These are phyloP conservation scores for Globisporangium spiculum DNA, from an alignment of 352 stramenopile species.

Conservation along the genomic window DNA sequence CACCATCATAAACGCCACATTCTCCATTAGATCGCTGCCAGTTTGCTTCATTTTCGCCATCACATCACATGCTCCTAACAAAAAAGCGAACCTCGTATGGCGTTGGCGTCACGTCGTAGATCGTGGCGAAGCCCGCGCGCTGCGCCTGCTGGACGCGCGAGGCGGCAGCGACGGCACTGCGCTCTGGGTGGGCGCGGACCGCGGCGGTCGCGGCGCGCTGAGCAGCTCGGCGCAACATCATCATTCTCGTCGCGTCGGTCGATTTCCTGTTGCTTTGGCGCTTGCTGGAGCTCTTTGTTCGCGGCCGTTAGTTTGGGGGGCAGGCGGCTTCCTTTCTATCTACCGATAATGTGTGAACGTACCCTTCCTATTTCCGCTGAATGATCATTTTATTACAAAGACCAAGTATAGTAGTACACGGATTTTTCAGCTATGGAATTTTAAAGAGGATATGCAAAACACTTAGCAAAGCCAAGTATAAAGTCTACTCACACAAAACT, in stretches of 20 bases:
- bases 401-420: background rate
- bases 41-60: background rate
- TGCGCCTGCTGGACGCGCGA: slow-evolving; percentile 30
- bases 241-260: slow-evolving; percentile 1
- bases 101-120: slow-evolving; percentile 61
- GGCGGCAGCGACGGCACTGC: slow-evolving; percentile 9
- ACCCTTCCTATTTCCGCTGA: background rate
- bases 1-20: background rate
- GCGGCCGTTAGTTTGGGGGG: slow-evolving; percentile 10
- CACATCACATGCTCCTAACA: background rate
- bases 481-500: background rate
- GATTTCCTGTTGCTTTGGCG: background rate
- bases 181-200: slow-evolving; percentile 9
- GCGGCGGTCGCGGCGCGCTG: slow-evolving; percentile 25
- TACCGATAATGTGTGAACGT: background rate
- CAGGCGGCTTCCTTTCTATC: background rate
- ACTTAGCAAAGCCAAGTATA: background rate
- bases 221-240: slow-evolving; percentile 22
- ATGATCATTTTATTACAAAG: background rate
- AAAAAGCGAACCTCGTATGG: slow-evolving; percentile 47
- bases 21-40: slow-evolving; percentile 1
- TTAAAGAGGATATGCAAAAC: background rate
- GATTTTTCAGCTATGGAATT: background rate
- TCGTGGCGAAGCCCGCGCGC: slow-evolving; percentile 51
- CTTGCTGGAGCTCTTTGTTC: slow-evolving; percentile 19